Conservation (phyloP, 1,139 yeast species). For the Tardiomyces digboiensis region DNA sequence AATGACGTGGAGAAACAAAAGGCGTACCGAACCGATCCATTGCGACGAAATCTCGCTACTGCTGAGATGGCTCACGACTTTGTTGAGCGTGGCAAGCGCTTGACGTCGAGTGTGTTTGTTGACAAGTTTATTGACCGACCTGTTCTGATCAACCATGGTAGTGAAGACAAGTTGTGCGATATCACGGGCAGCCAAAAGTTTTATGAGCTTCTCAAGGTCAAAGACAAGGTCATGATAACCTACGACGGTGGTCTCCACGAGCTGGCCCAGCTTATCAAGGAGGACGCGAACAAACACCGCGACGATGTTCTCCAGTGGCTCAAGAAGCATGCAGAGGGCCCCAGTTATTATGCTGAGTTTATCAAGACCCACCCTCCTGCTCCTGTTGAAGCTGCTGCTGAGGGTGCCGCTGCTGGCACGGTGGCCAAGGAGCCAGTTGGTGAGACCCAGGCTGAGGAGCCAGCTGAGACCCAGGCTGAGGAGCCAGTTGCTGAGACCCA, state of each 20-base stretch:
- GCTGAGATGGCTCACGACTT: slow-evolving; percentile 53
- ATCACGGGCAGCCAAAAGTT: slow-evolving; percentile 8
- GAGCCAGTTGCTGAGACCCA: background rate
- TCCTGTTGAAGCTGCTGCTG: background rate
- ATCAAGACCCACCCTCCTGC: slow-evolving; percentile 1
- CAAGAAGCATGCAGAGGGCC: slow-evolving; percentile 15
- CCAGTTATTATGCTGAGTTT: background rate
- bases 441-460: background rate
- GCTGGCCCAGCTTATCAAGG: slow-evolving; percentile 25
- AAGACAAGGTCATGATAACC: slow-evolving; percentile 27
- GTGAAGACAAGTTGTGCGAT: slow-evolving; percentile 23
- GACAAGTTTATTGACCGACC: slow-evolving; percentile 37
- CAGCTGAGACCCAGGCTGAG: background rate
- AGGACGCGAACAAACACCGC: slow-evolving; percentile 32
- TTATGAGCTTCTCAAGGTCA: slow-evolving; percentile 13
- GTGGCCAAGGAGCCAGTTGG: background rate
- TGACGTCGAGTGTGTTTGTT: slow-evolving; percentile 36
- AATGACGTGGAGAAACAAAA: slow-evolving; percentile 32
- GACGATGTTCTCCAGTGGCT: slow-evolving; percentile 35
- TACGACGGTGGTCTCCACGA: slow-evolving; percentile 30
- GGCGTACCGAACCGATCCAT: slow-evolving; percentile 17
- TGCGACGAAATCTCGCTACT: slow-evolving; percentile 35
- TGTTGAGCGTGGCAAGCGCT: slow-evolving; percentile 48
- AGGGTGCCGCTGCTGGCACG: too few species aligned
- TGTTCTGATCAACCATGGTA: slow-evolving; percentile 46